Base-by-base conservation (phyloP, 495 filamentous ascomycete species). In the Tuber melanosporum region DNA sequence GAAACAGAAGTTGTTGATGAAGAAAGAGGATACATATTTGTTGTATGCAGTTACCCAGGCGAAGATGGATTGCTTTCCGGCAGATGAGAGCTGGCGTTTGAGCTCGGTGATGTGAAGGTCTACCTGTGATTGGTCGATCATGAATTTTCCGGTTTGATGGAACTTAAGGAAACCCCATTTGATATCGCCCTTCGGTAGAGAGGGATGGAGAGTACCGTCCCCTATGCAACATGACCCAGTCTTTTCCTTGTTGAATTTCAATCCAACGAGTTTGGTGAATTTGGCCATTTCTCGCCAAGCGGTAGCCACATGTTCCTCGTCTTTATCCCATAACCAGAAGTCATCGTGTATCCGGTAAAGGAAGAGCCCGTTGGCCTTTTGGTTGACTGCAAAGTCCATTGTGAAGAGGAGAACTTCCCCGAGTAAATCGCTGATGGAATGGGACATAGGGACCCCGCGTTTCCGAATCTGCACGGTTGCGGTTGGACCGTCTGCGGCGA, bases 291-390 rank as follows among this genome's bases (percentile, higher is more conserved):
- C 84, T 32, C 82, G 77, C 91, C 90, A 92, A 2, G 89, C 91
- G 71, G 85, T 87, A 47, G 86, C 86, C 70, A 89, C 89, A 9
- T 84, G 86, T 7, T 85, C 76, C 43, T 89, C 87, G 10, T 87
- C 83, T 19, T 82, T 78, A 41, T 87, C 87, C 90, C 90, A 92
- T 77, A 92, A 88, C 91, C 91, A 92, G 76, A 92, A 88, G 79
- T 92, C 90, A 78, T 92, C 90, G 75, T 91, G 87, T 49, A 91
- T 85, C 10, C 91, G 89, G 77, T 90, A 91, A 20, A 92, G 83
- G 46, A 87, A 85, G 9, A 85, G 83, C 6, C 88, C 84, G 9
- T 88, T 81, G 0, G 90, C 87, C 14, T 81, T 81, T 74, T 91
- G 88, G 74, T 92, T 92, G 66, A 92, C 87, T 1, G 89, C 85